Conservation (phyloP, 805 yeast species). For the Brettanomyces sp. region DNA sequence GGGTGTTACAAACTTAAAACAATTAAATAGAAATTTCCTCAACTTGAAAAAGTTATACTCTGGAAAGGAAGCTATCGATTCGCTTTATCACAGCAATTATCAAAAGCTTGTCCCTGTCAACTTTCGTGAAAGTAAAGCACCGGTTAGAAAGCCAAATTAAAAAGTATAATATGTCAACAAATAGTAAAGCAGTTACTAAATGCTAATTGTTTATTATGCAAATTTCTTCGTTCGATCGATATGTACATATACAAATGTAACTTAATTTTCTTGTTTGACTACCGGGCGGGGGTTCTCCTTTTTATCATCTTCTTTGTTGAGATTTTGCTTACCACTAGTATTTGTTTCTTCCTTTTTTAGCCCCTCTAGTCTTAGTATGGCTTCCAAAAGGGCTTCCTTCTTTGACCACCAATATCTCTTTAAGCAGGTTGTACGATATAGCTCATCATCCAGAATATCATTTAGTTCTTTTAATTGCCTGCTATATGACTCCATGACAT, state of each 20-base stretch:
- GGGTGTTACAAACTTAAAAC: slow-evolving; percentile 55
- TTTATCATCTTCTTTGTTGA: too few species aligned
- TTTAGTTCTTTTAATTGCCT: slow-evolving; percentile 11
- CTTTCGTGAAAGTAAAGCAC: slow-evolving; percentile 9
- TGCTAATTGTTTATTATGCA: neutral
- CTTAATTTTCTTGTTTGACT: too few species aligned
- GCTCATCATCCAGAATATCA: slow-evolving; percentile 13
- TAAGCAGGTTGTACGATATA: slow-evolving; percentile 8
- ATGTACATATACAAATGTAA: neutral
- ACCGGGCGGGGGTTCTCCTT: too few species aligned
- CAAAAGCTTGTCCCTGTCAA: slow-evolving; percentile 20
- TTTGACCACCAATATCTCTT: slow-evolving; percentile 20
- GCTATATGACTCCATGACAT: slow-evolving; percentile 15
- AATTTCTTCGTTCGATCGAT: neutral
- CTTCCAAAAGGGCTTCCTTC: neutral
- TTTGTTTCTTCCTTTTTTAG: neutral
- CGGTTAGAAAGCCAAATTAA: slow-evolving; percentile 13
- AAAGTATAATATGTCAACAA: neutral
- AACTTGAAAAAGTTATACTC: slow-evolving; percentile 34
- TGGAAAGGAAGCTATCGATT: slow-evolving; percentile 25
- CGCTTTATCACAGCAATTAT: slow-evolving; percentile 21
- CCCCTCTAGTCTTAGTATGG: neutral
- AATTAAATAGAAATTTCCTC: slow-evolving; percentile 51
- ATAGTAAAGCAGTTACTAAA: neutral
- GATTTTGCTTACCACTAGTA: neutral